These are phyloP conservation scores for Spiraea crenata DNA, from an alignment of 331 rosid species.

Conservation along the genomic window DNA sequence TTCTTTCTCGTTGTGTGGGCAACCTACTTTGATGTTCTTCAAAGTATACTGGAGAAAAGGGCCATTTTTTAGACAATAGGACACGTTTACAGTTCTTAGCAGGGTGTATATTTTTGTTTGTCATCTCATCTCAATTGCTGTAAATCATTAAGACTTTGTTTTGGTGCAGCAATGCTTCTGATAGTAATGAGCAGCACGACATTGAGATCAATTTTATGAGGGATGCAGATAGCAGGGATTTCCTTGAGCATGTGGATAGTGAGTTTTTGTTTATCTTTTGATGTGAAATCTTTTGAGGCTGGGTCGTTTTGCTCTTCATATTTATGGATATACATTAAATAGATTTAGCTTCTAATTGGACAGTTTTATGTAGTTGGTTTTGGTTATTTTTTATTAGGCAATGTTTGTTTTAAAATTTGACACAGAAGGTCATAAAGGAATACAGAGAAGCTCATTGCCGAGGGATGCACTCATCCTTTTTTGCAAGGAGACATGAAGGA, in stretches of 20 bases:
- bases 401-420: too few relatives aligned
- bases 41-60: not conserved
- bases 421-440: too few relatives aligned
- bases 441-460: too few relatives aligned
- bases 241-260: conserved; percentile 62
- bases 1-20: too few relatives aligned
- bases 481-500: too few relatives aligned
- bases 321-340: too few relatives aligned
- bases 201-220: conserved; percentile 65
- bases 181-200: conserved; percentile 66
- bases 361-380: too few relatives aligned
- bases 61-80: not conserved
- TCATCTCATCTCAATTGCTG: not conserved
- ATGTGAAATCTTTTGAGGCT: too few relatives aligned
- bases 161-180: conserved; percentile 61
- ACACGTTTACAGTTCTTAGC: not conserved
- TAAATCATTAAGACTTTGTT: not conserved
- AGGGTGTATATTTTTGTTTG: not conserved
- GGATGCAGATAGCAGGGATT: conserved; percentile 49
- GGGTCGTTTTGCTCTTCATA: too few relatives aligned
- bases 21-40: not conserved
- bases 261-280: conserved; percentile 24
- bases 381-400: too few relatives aligned
- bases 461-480: too few relatives aligned
- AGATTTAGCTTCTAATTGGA: too few relatives aligned